Evolutionary conservation across 139 green algal species (phyloP), one percentile per base, ranked within the genome.

Genomic region (Desmodesmus armatus): DNA sequence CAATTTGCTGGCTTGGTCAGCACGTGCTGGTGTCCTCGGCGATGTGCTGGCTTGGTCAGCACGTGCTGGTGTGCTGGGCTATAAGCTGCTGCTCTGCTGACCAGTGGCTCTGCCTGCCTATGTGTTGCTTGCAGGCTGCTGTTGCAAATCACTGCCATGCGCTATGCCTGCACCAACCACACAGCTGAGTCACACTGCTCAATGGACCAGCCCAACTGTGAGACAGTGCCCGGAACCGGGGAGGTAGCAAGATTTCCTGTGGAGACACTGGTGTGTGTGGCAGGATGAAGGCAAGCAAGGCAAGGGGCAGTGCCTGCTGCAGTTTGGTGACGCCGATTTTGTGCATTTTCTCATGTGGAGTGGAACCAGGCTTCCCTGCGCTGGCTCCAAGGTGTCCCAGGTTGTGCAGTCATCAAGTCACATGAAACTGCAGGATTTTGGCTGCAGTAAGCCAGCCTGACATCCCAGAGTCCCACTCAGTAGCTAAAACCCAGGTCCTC

Each of bases 111-210:
- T 65, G n/a, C n/a, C 47, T 23, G 47, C 13, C 1, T 58, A 15
- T 58, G 47, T 58, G 17, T 58, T 13, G 47, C 47, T 58, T 79
- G 71, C 74, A 81, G 74, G 74, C 51, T 81, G 74, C 33, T 84
- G 77, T 40, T 84, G 40, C 25, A 84, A 39, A 53, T 84, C 6
- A 84, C 77, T 27, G 77, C 77, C 53, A 84, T 84, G 77, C 77
- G 77, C 23, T 84, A 84, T 29, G 55, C n/a, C 25, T 84, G 77
- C 60, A 17, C 58, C 35, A 84, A 73, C 58, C 35, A 72, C 53
- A 73, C 40, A 27, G 29, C 39, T 27, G 60, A 75, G 17, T 17
- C 29, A 17, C 31, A 25, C 29, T 84, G 77, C 39, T 40, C 77
- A 21, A 58, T 27, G 13, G 75, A 82, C 75, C 53, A 69, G 27